Base-by-base conservation (phyloP, 2,329 filamentous ascomycete species). In the Penicillium aurantiogriseum region DNA sequence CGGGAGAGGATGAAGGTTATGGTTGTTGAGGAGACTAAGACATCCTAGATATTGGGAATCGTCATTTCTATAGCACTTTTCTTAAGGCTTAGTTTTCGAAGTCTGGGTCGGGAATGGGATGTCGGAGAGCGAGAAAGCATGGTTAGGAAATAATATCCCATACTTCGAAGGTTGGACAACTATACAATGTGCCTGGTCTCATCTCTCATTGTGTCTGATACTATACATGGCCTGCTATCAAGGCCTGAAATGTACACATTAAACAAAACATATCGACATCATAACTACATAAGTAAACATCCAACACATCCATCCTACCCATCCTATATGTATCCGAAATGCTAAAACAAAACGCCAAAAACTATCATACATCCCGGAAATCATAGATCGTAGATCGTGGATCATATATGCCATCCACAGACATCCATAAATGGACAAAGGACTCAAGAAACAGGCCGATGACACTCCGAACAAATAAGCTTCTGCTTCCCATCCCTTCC, bases 381-480 rank as follows among this genome's bases (percentile, higher is more conserved):
- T 45, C 23, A 44, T 52, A 46, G 33, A 45, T 45, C 43, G 23
- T 25, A 48, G 7, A 38, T 29, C 49, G 45, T 58, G 45, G 42
- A 55, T 40, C 33, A 51, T 33, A 40, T 50, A 45, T 46, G 19
- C 33, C 33, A 45, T 43, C 49, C 27, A 44, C n/a, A 15, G 7
- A 31, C 19, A 29, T 9, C 19, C 25, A 35, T 36, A 40, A 59
- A 45, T 35, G 8, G 33, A 42, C 46, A 33, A 49, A 44, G 31
- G 25, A 42, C 4, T 66, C 51, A 71, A 56, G 51, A 58, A 51
- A 73, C 62, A 39, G 71, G 62, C 23, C 61, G 68, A 47, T 69
- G 67, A 54, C 80, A 90, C 45, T 77, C 80, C 36, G 81, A 81
- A 70, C 88, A 90, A n/a, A 86, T 79, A 62, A 89, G 72, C 58